Percentiles rank a stretch among this genome's conserved stretches.
phyloP scores from a whole-genome alignment of 2,329 filamentous ascomycete genomes.

The Claviceps quebecensis region DNA sequence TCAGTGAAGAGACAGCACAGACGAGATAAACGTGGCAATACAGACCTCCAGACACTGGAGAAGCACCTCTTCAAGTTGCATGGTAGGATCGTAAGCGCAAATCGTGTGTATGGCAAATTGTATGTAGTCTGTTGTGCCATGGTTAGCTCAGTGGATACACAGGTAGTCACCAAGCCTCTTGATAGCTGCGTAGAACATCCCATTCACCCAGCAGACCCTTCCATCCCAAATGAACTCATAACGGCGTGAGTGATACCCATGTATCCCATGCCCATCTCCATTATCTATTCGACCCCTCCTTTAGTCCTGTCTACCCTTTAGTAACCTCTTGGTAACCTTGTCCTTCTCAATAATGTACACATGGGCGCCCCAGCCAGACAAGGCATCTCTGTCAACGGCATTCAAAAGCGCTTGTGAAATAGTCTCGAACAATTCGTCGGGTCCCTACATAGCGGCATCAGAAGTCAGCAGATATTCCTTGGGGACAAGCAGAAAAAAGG shows the following conservation, averaged over 20 bases:
- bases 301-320: constrained; percentile 95
- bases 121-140: neutral
- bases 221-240: neutral
- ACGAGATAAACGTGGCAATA: too few species aligned
- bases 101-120: neutral
- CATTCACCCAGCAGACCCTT: neutral
- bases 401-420: constrained; percentile 92
- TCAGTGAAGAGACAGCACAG: too few species aligned
- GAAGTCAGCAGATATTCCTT: neutral
- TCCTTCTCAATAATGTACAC: constrained; percentile 99
- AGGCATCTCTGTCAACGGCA: constrained; percentile 88
- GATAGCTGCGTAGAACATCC: constrained; percentile 8
- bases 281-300: constrained; percentile 2
- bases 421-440: constrained; percentile 95
- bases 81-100: neutral
- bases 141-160: neutral
- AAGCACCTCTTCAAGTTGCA: too few species aligned
- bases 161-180: constrained; percentile 7
- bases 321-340: constrained; percentile 96
- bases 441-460: constrained; percentile 38
- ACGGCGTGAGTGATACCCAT: neutral
- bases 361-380: constrained; percentile 96
- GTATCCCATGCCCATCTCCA: neutral
- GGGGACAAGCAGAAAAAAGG: too few species aligned
- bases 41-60: too few species aligned